Base-by-base conservation (phyloP, 176 grass and related monocot species). In the Musa beccarii region DNA sequence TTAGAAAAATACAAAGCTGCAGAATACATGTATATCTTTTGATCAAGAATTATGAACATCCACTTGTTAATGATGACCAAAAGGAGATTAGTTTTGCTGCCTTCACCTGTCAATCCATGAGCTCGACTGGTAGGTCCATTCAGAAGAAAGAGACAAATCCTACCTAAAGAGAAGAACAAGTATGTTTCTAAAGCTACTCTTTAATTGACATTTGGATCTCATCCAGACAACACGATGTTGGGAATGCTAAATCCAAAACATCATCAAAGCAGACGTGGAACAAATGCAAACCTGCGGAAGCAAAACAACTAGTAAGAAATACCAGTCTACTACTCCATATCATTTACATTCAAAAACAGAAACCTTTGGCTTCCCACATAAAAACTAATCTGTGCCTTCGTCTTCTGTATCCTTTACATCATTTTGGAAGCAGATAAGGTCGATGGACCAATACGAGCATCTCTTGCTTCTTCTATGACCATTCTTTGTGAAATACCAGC, bases 211-310 rank as follows among this genome's bases (percentile, higher is more conserved):
- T 25, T 66, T 66, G 21, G 63, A 66, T 66, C 63, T 11, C 24
- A 66, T 25, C 63, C 25, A 26, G 11, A 13, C 10, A 26, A 66
- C 63, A 66, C 8, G 63, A 11, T 22, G 26, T 14, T 28, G 63
- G 63, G 63, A 24, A 66, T 66, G 63, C 63, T 66, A 26, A 66
- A 66, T 23, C 63, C 63, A 28, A 66, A 66, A 28, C 63, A 66
- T 26, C 63, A 66, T 26, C 9, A 28, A 66, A 28, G 10, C 63
- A 28, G 22, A 26, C 14, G 63, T 24, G n/a, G 10, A 13, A 11
- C 21, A 61, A 61, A 61, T n/a, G 0, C 9, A 14, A 28, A 66
- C 63, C 63, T 29, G 63, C 14, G 10, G 0, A 66, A 66, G 22
- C 23, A 26, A 66, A 26, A 25, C 63, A 26, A 66, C 11, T 26